Evolutionary conservation across 2,329 filamentous ascomycete species (phyloP).

Genomic region (Alternaria sp.): DNA sequence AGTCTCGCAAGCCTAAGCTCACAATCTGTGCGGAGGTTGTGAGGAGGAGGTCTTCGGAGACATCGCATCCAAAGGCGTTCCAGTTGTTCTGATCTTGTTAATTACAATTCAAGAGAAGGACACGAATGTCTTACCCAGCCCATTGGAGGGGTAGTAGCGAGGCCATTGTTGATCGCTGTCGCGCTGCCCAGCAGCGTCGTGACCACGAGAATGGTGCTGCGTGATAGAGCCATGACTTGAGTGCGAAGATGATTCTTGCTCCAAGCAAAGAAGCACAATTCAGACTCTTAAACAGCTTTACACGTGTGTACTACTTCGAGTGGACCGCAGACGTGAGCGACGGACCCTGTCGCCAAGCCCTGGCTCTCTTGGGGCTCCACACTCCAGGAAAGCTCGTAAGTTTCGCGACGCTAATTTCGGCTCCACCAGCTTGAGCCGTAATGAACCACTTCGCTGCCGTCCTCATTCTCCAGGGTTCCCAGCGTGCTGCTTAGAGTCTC

Average conservation of each 20-base stretch:
- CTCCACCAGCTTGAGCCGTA: neutral
- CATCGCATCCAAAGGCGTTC: conserved; percentile 36
- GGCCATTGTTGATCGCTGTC: conserved; percentile 32
- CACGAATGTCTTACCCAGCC: conserved; percentile 21
- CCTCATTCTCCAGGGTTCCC: neutral
- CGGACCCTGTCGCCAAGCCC: conserved; percentile 3
- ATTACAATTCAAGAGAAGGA: neutral
- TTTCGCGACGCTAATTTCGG: conserved; percentile 29
- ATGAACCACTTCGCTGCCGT: neutral
- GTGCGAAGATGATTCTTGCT: neutral
- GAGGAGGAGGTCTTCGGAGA: conserved; percentile 37
- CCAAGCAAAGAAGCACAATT: neutral
- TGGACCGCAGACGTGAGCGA: neutral
- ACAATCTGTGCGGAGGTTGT: conserved; percentile 32
- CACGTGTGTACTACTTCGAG: neutral
- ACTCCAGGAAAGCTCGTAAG: conserved; percentile 15
- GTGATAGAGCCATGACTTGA: conserved; percentile 15
- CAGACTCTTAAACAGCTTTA: conserved; percentile 6
- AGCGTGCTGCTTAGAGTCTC: neutral
- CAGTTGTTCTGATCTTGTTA: conserved; percentile 27
- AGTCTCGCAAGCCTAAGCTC: conserved; percentile 34
- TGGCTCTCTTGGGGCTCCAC: conserved; percentile 6
- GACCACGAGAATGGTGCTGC: conserved; percentile 15
- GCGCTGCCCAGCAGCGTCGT: conserved; percentile 21
- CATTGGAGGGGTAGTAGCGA: conserved; percentile 32